Conservation (phyloP, 164 flowering plant species). For the Vitis labrusca region DNA sequence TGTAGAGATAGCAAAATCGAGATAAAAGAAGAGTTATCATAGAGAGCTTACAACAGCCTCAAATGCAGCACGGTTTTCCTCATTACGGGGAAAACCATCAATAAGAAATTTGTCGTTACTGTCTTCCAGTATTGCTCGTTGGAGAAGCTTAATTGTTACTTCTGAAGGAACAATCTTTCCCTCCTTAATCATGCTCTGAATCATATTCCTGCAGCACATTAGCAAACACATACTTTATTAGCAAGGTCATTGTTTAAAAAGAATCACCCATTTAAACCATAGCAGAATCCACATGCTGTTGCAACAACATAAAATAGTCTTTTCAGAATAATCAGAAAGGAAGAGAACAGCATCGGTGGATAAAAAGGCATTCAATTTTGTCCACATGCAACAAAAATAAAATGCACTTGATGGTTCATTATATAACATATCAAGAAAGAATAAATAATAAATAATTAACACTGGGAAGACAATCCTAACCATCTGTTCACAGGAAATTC, state of each 20-base stretch:
- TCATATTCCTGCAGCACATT: slow-evolving; percentile 65
- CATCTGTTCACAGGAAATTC: too few relatives aligned
- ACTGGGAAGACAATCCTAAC: too few relatives aligned
- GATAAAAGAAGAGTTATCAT: background rate
- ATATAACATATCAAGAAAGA: too few relatives aligned
- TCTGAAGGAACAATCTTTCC: slow-evolving; percentile 98
- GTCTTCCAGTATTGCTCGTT: slow-evolving; percentile 69
- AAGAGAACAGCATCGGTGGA: too few relatives aligned
- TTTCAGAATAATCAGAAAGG: too few relatives aligned
- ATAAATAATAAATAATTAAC: too few relatives aligned
- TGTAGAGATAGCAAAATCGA: background rate
- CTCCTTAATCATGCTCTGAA: slow-evolving; percentile 84
- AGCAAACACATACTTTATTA: too few relatives aligned
- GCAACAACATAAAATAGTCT: too few relatives aligned
- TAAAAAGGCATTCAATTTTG: too few relatives aligned
- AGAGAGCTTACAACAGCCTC: slow-evolving; percentile 67
- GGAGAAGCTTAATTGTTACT: slow-evolving; percentile 89
- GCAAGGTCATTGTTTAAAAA: background rate
- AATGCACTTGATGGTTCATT: too few relatives aligned
- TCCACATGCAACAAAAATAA: too few relatives aligned
- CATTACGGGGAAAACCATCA: slow-evolving; percentile 96
- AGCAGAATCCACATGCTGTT: background rate
- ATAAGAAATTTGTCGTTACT: slow-evolving; percentile 87
- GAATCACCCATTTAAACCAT: background rate
- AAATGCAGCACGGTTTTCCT: slow-evolving; percentile 94